Conservation (phyloP, 257 asterid genomes). For the Lycium ferocissimum region DNA sequence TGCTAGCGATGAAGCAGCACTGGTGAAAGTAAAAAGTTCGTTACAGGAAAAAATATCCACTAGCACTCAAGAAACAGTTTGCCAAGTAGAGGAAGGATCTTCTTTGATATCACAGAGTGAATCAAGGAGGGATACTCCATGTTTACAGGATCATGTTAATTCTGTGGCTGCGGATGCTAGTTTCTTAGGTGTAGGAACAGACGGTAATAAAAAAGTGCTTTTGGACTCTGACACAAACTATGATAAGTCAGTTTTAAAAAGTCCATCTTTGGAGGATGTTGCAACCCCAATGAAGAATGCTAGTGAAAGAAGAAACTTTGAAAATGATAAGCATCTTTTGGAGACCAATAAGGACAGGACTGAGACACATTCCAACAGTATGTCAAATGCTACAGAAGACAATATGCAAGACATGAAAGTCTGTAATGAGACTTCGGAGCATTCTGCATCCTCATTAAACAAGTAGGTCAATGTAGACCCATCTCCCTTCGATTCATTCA, state of each 20-base stretch:
- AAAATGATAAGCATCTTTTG: constrained; percentile 19
- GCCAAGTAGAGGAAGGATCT: constrained; percentile 47
- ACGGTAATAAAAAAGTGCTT: constrained; percentile 34
- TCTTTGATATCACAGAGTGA: constrained; percentile 39
- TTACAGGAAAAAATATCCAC: constrained; percentile 43
- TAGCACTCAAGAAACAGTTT: constrained; percentile 42
- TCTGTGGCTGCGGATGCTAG: constrained; percentile 32
- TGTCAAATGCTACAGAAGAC: constrained; percentile 41
- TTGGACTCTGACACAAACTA: constrained; percentile 42
- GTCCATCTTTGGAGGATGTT: constrained; percentile 40
- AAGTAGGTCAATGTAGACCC: constrained; percentile 46
- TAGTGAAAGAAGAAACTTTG: constrained; percentile 25
- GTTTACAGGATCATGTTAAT: constrained; percentile 47
- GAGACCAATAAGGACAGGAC: constrained; percentile 28
- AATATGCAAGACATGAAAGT: constrained; percentile 35
- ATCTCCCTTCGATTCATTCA: constrained; percentile 17
- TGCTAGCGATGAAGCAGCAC: constrained; percentile 45
- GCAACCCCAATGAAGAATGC: constrained; percentile 15
- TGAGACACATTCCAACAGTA: constrained; percentile 17
- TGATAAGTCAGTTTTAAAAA: constrained; percentile 37
- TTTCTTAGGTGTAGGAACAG: constrained; percentile 44
- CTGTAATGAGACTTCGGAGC: constrained; percentile 39
- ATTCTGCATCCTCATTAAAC: constrained; percentile 38
- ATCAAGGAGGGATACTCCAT: constrained; percentile 48
- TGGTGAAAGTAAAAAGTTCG: constrained; percentile 36